Evolutionary conservation across 331 rosid species (phyloP), one percentile per base, ranked within the genome.

Genomic region (Rhamnella rubrinervis): DNA sequence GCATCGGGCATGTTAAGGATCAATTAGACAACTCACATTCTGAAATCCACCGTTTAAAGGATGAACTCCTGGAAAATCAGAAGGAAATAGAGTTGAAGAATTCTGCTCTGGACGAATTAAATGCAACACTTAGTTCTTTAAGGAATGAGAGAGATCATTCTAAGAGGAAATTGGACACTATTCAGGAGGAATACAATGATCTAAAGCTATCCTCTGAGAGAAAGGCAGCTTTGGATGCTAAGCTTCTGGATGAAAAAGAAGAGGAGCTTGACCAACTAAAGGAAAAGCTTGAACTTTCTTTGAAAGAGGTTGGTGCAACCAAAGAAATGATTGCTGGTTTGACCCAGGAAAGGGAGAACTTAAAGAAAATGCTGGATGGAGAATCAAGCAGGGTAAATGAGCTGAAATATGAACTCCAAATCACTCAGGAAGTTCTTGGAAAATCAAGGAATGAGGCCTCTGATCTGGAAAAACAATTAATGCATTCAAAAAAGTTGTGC

Each of bases 391-490:
- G 70, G 58, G 80, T 82, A 72, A 78, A 56, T 41, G 20, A 38
- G 68, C 75, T 95, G 96, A 89, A 75, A 58, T 44, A 28, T 59
- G 96, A 87, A 60, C 84, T 91, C 65, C 78, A 75, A 58, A 62
- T 28, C 53, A 62, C 83, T 2, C 77, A 69, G 38, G 96, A 78
- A 84, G 70, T 67, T 80, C 86, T 91, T 70, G 88, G 38, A 69
- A 82, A 91, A 47, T 95, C 86, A 28, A 87, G 85, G 78, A 73
- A 72, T 13, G 90, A 81, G 72, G 90, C 75, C 74, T 72, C 84
- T 23, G 85, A 75, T 67, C 77, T 87, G 71, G 87, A 70, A 56
- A 81, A 75, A 10, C 86, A 51, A 65, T 73, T 95, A 41, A 74
- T 63, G 9, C 72, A 78, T 62, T 86, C 96, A 26, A 80, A 55